phyloP scores from a whole-genome alignment of 148 eudicot genomes.

The Chenopodium quinoa region DNA sequence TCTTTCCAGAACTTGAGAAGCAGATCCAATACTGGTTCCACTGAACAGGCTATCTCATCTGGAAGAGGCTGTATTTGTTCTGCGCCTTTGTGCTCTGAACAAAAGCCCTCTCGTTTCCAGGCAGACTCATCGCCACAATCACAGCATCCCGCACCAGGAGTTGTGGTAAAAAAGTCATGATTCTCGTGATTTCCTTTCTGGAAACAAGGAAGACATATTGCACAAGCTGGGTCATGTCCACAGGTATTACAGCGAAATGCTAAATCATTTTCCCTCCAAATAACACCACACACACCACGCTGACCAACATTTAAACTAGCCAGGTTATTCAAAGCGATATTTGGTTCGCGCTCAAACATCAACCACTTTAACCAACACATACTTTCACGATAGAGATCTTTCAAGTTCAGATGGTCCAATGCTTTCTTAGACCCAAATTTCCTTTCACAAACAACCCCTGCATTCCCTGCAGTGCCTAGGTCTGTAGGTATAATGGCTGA shows the following conservation, averaged over 20 bases:
- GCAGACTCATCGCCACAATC: conserved; percentile 99
- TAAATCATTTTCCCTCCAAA: conserved; percentile 92
- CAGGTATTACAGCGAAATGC: conserved; percentile 95
- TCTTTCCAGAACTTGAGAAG: conserved; percentile 59
- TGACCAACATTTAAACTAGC: conserved; percentile 54
- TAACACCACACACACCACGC: conserved; percentile 94
- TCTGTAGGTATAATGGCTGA: conserved; percentile 64
- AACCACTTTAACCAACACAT: conserved; percentile 89
- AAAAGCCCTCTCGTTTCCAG: conserved; percentile 96
- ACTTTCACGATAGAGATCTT: conserved; percentile 56
- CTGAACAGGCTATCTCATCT: conserved; percentile 51
- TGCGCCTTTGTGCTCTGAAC: conserved; percentile 93
- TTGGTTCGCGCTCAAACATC: conserved; percentile 89
- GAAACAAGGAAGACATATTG: conserved; percentile 95
- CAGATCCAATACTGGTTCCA: conserved; percentile 74
- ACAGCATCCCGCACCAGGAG: conserved; percentile 95
- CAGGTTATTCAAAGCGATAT: conserved; percentile 43
- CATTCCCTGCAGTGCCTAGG: conserved; percentile 40
- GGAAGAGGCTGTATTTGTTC: conserved; percentile 88
- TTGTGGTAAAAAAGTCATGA: conserved; percentile 88
- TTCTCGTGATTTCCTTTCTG: conserved; percentile 86
- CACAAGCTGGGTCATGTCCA: conserved; percentile 98
- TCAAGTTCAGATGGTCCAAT: not conserved
- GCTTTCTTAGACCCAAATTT: conserved; percentile 28
- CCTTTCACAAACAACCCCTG: conserved; percentile 24